Evolutionary conservation across 2,329 filamentous ascomycete genomes (phyloP), one percentile per base, ranked within the genome.

Genomic region (Penicillium nordicum): DNA sequence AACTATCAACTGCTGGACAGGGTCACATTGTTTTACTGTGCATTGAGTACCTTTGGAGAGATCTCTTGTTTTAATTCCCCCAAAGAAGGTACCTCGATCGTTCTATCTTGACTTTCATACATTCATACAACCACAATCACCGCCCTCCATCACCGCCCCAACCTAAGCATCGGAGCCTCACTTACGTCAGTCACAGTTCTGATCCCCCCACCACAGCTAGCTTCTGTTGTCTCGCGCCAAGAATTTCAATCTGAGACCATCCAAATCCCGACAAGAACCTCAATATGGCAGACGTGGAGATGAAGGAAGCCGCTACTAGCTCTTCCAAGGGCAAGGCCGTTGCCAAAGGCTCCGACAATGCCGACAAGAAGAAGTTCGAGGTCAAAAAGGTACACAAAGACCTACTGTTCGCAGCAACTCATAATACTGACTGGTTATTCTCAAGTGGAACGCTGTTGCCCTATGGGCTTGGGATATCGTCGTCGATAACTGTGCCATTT

Each of bases 401-500:
- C 58, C 60, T 44, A 25, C 53, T 59, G 49, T 56, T 38, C 43
- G 47, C 48, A 25, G 30, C 34, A 18, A 27, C 12, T 25, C 12
- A 47, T 51, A 36, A 52, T 44, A 59, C 57, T 66, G 45, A 59
- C 21, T 57, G 43, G 62, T 67, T 61, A 16, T 27, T 27, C 16
- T 44, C 42, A 69, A 97, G 93, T 99, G 94, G 94, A 97, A 97
- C 69, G 94, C 94, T 0, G 94, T 99, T 50, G 92, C 94, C 40
- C 83, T 99, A 2, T 99, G 94, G 94, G 94, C 94, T 0, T 99
- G 94, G 94, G 94, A 99, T 73, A 99, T 99, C 57, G 92, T 97
- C 32, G 94, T 99, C 59, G 94, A 99, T 78, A 99, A 99, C 83
- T 99, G 94, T 74, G 94, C 94, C 69, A 99, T 99, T 73, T 99